Evolutionary conservation across 768 basidiomycete genomes (phyloP).

Genomic region (Suillus americanus): DNA sequence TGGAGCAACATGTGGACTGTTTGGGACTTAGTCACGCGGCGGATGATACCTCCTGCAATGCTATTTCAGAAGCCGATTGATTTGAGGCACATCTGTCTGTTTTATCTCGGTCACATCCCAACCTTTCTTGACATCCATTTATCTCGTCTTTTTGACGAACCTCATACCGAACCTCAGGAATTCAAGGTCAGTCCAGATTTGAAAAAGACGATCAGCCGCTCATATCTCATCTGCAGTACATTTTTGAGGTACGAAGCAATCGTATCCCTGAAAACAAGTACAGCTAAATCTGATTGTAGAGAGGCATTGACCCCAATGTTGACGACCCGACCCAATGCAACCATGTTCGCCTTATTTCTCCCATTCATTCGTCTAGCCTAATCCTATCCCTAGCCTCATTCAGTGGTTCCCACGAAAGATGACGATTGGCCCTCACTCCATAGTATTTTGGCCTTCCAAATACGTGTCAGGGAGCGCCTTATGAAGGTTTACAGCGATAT

Average conservation of each 20-base stretch:
- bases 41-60: conserved; percentile 88
- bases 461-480: conserved; percentile 76
- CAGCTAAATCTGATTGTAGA: conserved; percentile 41
- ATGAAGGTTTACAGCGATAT: conserved; percentile 71
- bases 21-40: conserved; percentile 84
- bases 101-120: conserved; percentile 94
- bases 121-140: conserved; percentile 91
- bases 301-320: conserved; percentile 95
- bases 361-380: not conserved
- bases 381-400: conserved; percentile 66
- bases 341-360: conserved; percentile 54
- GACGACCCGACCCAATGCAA: conserved; percentile 85
- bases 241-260: conserved; percentile 56
- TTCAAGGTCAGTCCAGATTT: conserved; percentile 55
- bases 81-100: conserved; percentile 93
- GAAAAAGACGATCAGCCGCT: conserved; percentile 7
- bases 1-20: conserved; percentile 84
- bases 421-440: conserved; percentile 84
- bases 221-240: conserved; percentile 42
- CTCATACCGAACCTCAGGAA: conserved; percentile 79
- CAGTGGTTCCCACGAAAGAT: conserved; percentile 74
- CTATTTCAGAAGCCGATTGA: conserved; percentile 90
- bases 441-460: conserved; percentile 73
- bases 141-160: conserved; percentile 69
- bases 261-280: not conserved